A percentile compares a stretch with the other conserved stretches of the same genome.
phyloP scores from a whole-genome alignment of 805 yeast species.

The Jamesozyma rosinii region DNA sequence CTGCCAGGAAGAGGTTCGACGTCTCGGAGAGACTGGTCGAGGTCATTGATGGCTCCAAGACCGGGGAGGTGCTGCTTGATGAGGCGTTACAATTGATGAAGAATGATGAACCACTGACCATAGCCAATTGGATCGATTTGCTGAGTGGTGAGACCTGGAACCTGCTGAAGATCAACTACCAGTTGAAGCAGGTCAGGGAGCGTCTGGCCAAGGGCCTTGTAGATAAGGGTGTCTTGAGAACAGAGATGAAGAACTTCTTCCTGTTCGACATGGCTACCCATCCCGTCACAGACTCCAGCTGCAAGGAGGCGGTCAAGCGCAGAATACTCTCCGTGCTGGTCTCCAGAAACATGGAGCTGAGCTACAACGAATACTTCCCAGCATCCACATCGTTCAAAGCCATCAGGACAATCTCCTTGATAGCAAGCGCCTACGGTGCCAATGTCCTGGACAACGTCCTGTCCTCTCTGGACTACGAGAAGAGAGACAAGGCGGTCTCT shows the following conservation, averaged over 20 bases:
- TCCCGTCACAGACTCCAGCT: constrained; percentile 78
- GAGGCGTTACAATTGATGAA: constrained; percentile 89
- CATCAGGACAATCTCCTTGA: constrained; percentile 71
- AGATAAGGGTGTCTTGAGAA: constrained; percentile 91
- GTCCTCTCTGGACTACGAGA: constrained; percentile 67
- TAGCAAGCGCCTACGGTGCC: constrained; percentile 89
- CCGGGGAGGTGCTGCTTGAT: constrained; percentile 92
- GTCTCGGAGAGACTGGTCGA: constrained; percentile 80
- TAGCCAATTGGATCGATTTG: constrained; percentile 87
- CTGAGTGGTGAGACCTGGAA: constrained; percentile 97
- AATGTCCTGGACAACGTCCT: constrained; percentile 89
- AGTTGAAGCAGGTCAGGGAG: constrained; percentile 93
- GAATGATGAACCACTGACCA: constrained; percentile 65
- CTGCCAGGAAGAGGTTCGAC: constrained; percentile 82
- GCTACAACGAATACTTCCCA: constrained; percentile 58
- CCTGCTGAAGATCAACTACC: constrained; percentile 85
- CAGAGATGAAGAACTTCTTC: constrained; percentile 90
- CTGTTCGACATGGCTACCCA: constrained; percentile 98
- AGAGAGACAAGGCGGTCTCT: constrained; percentile 82
- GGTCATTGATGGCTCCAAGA: constrained; percentile 73
- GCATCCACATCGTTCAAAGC: constrained; percentile 55
- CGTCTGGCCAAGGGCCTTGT: constrained; percentile 93
- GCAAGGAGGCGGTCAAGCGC: constrained; percentile 71
- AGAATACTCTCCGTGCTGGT: constrained; percentile 65
- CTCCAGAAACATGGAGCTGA: constrained; percentile 55